Evolutionary conservation across 768 basidiomycete species (phyloP).

Genomic region (Favolaschia claudopus): DNA sequence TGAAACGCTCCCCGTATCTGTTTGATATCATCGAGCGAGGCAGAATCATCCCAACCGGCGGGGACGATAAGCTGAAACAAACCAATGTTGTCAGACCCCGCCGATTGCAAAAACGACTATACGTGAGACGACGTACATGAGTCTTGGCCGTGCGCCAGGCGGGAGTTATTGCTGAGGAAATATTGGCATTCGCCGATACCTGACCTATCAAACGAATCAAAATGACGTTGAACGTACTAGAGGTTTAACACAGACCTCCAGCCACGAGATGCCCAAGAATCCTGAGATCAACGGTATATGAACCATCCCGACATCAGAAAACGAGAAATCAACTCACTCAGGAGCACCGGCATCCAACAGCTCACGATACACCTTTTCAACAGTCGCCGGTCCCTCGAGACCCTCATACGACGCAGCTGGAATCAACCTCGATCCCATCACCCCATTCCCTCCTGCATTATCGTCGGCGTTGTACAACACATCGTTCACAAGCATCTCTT

Average conservation of each 20-base stretch:
- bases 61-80: conserved; percentile 25
- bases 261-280: conserved; percentile 27
- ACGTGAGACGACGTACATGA: conserved; percentile 36
- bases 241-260: conserved; percentile 22
- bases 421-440: conserved; percentile 28
- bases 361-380: conserved; percentile 30
- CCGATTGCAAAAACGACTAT: background rate
- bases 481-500: conserved; percentile 18
- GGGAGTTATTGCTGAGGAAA: conserved; percentile 37
- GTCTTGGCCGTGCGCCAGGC: conserved; percentile 46
- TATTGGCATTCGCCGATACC: conserved; percentile 44
- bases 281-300: background rate
- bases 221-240: background rate
- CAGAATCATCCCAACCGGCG: conserved; percentile 22
- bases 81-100: background rate
- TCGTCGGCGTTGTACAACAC: conserved; percentile 21
- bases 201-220: background rate
- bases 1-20: conserved; percentile 30
- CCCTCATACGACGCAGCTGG: conserved; percentile 22
- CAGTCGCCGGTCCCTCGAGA: conserved; percentile 2
- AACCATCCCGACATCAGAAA: background rate
- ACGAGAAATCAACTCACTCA: background rate
- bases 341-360: conserved; percentile 24
- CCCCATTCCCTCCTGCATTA: conserved; percentile 7
- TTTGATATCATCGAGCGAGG: conserved; percentile 24